Conservation (phyloP, 2,329 filamentous ascomycete species). For the Pestalotiopsis sp. region DNA sequence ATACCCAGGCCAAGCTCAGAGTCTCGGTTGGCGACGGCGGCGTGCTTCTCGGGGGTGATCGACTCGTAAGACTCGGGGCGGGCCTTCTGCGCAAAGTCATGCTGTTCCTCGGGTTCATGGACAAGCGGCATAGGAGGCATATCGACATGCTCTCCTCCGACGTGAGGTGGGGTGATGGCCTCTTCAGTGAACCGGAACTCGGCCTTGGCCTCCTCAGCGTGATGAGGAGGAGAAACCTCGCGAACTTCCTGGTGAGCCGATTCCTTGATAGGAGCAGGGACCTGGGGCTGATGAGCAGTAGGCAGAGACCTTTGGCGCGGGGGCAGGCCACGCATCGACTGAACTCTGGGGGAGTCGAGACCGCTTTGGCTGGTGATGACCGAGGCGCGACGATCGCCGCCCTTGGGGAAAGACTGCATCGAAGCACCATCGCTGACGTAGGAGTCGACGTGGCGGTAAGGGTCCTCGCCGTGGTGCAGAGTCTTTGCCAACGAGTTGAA, state of each 20-base stretch:
- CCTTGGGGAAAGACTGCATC: conserved; percentile 52
- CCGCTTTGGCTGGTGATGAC: conserved; percentile 45
- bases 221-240: conserved; percentile 14
- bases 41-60: conserved; percentile 20
- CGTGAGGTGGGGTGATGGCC: conserved; percentile 21
- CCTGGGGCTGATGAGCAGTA: conserved; percentile 34
- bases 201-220: conserved; percentile 26
- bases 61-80: conserved; percentile 28
- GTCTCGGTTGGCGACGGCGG: conserved; percentile 24
- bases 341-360: conserved; percentile 18
- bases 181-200: conserved; percentile 41
- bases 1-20: conserved; percentile 27
- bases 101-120: conserved; percentile 37
- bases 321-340: conserved; percentile 30
- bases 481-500: conserved; percentile 82
- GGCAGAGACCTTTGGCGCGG: conserved; percentile 50
- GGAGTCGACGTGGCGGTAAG: conserved; percentile 69
- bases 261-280: conserved; percentile 28
- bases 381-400: conserved; percentile 41
- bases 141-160: conserved; percentile 26
- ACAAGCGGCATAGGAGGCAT: conserved; percentile 39
- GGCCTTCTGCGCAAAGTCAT: conserved; percentile 22
- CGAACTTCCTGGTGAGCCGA: conserved; percentile 18
- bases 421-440: conserved; percentile 64
- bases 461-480: conserved; percentile 77